Percentiles rank a stretch among this genome's conserved stretches.
phyloP scores from a whole-genome alignment of 106 monocot species.

The Agapanthus africanus region DNA sequence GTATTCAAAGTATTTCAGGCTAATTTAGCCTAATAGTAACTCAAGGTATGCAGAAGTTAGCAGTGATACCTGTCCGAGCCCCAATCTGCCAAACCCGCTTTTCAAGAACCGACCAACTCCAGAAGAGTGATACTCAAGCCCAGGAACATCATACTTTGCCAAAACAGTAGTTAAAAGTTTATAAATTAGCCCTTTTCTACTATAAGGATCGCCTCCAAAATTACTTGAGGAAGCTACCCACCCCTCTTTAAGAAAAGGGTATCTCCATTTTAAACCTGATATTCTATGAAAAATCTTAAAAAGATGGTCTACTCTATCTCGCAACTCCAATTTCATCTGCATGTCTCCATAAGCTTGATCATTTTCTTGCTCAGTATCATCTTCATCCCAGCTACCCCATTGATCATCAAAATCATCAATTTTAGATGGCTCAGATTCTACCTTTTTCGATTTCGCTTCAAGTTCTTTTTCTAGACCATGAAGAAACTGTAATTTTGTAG shows the following conservation, averaged over 20 bases:
- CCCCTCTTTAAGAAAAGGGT: conserved; percentile 37
- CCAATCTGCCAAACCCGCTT: conserved; percentile 97
- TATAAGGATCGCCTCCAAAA: conserved; percentile 40
- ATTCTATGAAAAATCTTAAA: conserved; percentile 79
- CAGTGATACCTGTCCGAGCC: conserved; percentile 87
- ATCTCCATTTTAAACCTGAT: conserved; percentile 64
- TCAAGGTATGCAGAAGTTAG: conserved; percentile 7
- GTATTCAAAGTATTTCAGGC: no score
- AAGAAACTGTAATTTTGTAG: conserved; percentile 52
- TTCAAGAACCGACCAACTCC: conserved; percentile 88
- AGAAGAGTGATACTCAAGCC: conserved; percentile 87
- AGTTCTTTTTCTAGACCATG: conserved; percentile 74
- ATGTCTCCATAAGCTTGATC: conserved; percentile 64
- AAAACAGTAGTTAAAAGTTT: conserved; percentile 61
- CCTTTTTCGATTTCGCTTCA: conserved; percentile 41
- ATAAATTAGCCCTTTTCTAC: conserved; percentile 66
- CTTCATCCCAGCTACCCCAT: conserved; percentile 92
- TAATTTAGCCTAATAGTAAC: no score
- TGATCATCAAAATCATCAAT: conserved; percentile 86
- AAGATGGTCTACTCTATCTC: conserved; percentile 84
- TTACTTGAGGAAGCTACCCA: conserved; percentile 21
- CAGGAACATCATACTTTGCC: conserved; percentile 65
- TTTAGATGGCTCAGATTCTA: conserved; percentile 16
- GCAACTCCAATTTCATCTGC: conserved; percentile 87
- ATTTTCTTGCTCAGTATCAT: conserved; percentile 43